Conservation (phyloP, 306 rosid species). For the Ormosia emarginata region DNA sequence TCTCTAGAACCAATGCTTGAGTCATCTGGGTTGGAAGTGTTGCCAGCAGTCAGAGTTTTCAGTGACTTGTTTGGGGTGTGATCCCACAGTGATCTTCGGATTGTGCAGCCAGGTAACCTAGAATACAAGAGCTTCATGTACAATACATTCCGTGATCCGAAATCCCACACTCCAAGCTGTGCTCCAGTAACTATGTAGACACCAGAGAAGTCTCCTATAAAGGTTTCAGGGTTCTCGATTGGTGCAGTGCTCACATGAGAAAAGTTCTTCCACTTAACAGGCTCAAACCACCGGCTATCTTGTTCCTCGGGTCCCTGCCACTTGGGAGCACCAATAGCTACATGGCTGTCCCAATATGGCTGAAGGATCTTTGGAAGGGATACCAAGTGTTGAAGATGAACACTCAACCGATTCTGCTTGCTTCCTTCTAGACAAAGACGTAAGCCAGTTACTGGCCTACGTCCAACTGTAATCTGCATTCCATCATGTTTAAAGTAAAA, state of each 20-base stretch:
- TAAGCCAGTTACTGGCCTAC: slow-evolving; percentile 82
- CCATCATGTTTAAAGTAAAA: background rate
- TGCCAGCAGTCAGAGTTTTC: slow-evolving; percentile 21
- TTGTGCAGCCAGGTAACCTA: slow-evolving; percentile 67
- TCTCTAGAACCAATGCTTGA: slow-evolving; percentile 45
- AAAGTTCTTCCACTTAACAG: slow-evolving; percentile 80
- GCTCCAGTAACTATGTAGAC: slow-evolving; percentile 74
- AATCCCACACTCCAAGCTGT: slow-evolving; percentile 90
- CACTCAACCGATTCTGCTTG: slow-evolving; percentile 67
- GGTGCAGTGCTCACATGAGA: slow-evolving; percentile 90
- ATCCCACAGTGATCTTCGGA: slow-evolving; percentile 80
- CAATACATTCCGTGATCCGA: slow-evolving; percentile 69
- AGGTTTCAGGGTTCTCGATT: slow-evolving; percentile 67
- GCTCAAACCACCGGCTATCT: slow-evolving; percentile 91
- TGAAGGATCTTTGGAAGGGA: slow-evolving; percentile 78
- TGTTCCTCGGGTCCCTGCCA: slow-evolving; percentile 90
- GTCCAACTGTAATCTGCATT: slow-evolving; percentile 80
- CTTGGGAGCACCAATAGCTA: slow-evolving; percentile 86
- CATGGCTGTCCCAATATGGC: slow-evolving; percentile 71
- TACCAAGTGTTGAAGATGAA: slow-evolving; percentile 78
- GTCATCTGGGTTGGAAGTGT: slow-evolving; percentile 28
- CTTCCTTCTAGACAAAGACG: slow-evolving; percentile 70
- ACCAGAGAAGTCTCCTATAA: slow-evolving; percentile 58
- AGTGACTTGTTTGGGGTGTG: slow-evolving; percentile 38
- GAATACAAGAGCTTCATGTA: slow-evolving; percentile 81